Evolutionary conservation across 176 grass and related monocot species (phyloP).

Genomic region (Cenchrus fungigraminus): DNA sequence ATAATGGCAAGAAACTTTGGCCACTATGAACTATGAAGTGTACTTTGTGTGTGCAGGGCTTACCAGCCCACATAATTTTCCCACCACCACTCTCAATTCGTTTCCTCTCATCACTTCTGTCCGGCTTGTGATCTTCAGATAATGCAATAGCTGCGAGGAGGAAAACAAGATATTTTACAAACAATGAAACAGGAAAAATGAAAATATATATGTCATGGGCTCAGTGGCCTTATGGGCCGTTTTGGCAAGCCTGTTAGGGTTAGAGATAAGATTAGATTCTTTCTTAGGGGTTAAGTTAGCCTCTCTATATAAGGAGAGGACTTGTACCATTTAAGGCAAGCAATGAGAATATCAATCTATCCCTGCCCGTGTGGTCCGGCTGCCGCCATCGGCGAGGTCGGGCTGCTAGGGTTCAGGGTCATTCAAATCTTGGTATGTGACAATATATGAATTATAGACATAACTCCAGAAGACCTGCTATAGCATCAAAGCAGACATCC

Average conservation of each 20-base stretch:
- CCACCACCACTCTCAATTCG: constrained; percentile 94
- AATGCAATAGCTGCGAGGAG: constrained; percentile 72
- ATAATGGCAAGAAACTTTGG: not conserved
- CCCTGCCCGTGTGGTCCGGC: too few species aligned
- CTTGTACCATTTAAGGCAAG: too few species aligned
- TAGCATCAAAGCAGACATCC: constrained; percentile 10
- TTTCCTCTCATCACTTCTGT: constrained; percentile 93
- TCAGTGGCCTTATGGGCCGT: too few species aligned
- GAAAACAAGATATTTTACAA: constrained; percentile 29
- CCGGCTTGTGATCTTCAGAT: constrained; percentile 95
- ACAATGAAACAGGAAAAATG: constrained; percentile 22
- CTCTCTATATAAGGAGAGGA: too few species aligned
- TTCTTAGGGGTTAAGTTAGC: too few species aligned
- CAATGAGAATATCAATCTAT: too few species aligned
- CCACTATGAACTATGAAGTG: not conserved
- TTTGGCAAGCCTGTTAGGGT: too few species aligned
- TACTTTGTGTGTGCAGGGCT: not conserved
- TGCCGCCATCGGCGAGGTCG: too few species aligned
- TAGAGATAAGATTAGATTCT: too few species aligned
- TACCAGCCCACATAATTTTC: constrained; percentile 96
- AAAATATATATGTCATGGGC: not conserved
- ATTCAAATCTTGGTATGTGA: too few species aligned
- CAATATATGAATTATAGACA: not conserved
- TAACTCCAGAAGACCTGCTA: not conserved
- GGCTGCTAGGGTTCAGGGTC: too few species aligned